A percentile compares a stretch with the other conserved stretches of the same genome.
Conservation (phyloP, 2,329 filamentous ascomycete species). For the Chaetomiaceae sp. region DNA sequence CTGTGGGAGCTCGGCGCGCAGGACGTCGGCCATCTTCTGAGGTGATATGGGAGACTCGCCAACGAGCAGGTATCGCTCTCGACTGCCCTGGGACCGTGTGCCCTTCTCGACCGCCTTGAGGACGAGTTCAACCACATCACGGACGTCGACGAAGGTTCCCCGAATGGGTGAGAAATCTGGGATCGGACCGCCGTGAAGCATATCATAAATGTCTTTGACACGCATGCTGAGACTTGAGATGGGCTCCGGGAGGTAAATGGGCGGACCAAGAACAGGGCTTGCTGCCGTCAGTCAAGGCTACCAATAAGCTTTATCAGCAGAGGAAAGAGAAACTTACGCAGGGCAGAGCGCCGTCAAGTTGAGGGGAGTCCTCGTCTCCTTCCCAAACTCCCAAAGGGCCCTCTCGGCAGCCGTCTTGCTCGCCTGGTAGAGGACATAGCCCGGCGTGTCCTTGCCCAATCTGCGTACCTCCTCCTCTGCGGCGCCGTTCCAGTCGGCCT, state of each 20-base stretch:
- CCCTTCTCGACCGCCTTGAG: conserved; percentile 4
- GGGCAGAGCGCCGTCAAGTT: conserved; percentile 16
- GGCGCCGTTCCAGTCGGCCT: conserved; percentile 19
- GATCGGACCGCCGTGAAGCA: conserved; percentile 16
- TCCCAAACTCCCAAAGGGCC: conserved; percentile 14
- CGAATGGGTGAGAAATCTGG: conserved; percentile 16
- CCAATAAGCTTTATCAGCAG: background rate
- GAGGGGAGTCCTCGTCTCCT: conserved; percentile 1
- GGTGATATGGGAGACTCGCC: conserved; percentile 14
- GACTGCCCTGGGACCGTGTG: background rate
- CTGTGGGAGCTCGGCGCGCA: conserved; percentile 6
- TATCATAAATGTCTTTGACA: conserved; percentile 18
- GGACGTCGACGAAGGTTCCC: conserved; percentile 21
- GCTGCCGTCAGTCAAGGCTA: background rate
- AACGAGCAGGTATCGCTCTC: conserved; percentile 13
- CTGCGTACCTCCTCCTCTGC: conserved; percentile 14
- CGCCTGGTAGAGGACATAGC: conserved; percentile 19
- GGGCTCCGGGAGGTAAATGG: conserved; percentile 18
- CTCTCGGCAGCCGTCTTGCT: conserved; percentile 19
- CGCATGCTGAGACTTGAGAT: conserved; percentile 19
- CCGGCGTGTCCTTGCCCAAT: conserved; percentile 6
- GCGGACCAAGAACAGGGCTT: conserved; percentile 19
- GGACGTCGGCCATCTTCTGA: conserved; percentile 9
- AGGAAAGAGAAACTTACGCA: conserved; percentile 2
- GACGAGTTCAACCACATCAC: conserved; percentile 20